A percentile compares a stretch with the other conserved stretches of the same genome.
Evolutionary conservation across 768 basidiomycete genomes (phyloP).

Genomic region (Mycena maculata): DNA sequence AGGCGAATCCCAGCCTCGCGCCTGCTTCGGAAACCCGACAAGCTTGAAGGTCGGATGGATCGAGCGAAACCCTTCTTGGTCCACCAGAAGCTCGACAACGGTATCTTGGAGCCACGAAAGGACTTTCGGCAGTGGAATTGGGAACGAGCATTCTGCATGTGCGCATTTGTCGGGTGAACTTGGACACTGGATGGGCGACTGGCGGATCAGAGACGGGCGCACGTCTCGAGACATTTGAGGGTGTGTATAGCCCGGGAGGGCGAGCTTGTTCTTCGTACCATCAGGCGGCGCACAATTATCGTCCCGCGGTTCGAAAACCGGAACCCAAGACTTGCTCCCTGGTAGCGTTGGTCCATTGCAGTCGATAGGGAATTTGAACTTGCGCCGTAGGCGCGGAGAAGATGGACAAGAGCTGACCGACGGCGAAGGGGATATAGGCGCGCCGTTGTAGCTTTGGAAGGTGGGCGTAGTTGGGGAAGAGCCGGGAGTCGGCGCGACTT

Average conservation of each 20-base stretch:
- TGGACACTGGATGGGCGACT: too few relatives aligned
- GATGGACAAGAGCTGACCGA: conserved; percentile 18
- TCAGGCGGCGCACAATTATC: conserved; percentile 1
- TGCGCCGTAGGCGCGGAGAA: conserved; percentile 21
- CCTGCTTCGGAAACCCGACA: conserved; percentile 57
- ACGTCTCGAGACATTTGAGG: conserved; percentile 1
- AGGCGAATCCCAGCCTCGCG: conserved; percentile 44
- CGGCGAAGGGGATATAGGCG: conserved; percentile 19
- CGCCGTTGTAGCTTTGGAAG: conserved; percentile 11
- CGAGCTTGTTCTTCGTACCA: conserved; percentile 11
- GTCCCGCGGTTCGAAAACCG: conserved; percentile 9
- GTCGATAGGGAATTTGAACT: conserved; percentile 31
- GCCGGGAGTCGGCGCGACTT: not conserved
- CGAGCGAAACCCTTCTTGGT: conserved; percentile 86
- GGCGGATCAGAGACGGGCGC: conserved; percentile 8
- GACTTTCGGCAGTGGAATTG: conserved; percentile 48
- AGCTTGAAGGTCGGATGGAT: conserved; percentile 70
- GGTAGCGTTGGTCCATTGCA: conserved; percentile 19
- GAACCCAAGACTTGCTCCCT: conserved; percentile 28
- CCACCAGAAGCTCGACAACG: conserved; percentile 75
- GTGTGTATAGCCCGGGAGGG: not conserved
- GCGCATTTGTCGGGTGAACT: conserved; percentile 24
- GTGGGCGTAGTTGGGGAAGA: conserved; percentile 22
- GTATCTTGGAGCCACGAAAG: conserved; percentile 66
- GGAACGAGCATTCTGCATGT: too few relatives aligned